Evolutionary conservation across 208 protist genomes (phyloP), one percentile per base, ranked within the genome.

Genomic region (Leishmania guyanensis): DNA sequence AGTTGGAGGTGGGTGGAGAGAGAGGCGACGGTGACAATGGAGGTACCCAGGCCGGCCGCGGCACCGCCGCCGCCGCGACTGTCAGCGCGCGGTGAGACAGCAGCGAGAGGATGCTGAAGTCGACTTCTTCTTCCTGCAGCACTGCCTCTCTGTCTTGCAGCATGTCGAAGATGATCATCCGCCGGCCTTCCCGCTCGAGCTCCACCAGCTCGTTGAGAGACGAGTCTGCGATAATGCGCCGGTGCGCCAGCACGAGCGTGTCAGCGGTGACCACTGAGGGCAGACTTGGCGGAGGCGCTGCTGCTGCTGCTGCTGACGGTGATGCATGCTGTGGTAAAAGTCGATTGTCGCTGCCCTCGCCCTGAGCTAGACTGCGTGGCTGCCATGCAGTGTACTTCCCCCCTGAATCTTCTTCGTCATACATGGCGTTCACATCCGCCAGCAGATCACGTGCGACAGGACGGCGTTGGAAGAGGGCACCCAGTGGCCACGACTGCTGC

Each of bases 1-100:
- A 43, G 6, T 12, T 33, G 20, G 50, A 1, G 50, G 51, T 56
- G 20, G 73, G 29, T 9, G 73, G 54, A 33, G 53, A 73, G 43
- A 72, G 62, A 0, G 82, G 82, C 16, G 82, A 82, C 8, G 82
- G 82, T 39, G 82, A 77, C 48, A 85, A 39, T 48, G 75, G 82
- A 43, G 60, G 66, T 50, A 78, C 75, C 54, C 75, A 51, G 20
- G 58, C 33, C 3, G 20, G 39, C n/a, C 2, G 39, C 26, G 46
- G 39, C 22, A 33, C 48, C 17, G 51, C 72, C 16, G 72, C 64
- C 20, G 58, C 71, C 53, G 50, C 64, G 51, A 36, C 60, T 43
- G 26, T 20, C 36, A 8, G 56, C 56, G 22, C 17, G 20, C 36
- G 54, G 36, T 3, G 20, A 20, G 54, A 56, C 56, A 65, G 10